phyloP scores from a whole-genome alignment of 2,329 filamentous ascomycete genomes.

The Domatiomyces globalis region DNA sequence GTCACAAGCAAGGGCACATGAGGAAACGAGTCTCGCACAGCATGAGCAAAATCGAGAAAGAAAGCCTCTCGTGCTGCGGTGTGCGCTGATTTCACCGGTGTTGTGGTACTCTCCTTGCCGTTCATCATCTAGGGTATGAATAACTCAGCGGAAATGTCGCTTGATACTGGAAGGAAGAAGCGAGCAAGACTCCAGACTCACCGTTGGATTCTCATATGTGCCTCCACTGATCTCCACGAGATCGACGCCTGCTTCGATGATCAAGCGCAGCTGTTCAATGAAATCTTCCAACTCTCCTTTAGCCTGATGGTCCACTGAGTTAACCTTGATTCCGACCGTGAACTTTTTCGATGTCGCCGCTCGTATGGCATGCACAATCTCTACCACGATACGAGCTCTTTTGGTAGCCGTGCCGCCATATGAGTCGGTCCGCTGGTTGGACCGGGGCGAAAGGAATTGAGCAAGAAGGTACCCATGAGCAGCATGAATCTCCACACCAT shows the following conservation, averaged over 20 bases:
- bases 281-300: constrained; percentile 11
- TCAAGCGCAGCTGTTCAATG: constrained; percentile 9
- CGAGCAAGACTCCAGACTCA: not conserved
- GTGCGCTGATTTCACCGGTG: not conserved
- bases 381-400: constrained; percentile 44
- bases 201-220: constrained; percentile 10
- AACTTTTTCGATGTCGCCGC: constrained; percentile 12
- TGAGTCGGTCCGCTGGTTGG: constrained; percentile 18
- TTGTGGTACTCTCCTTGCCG: not conserved
- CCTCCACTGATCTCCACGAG: constrained; percentile 16
- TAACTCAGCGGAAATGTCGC: not conserved
- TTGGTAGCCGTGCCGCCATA: constrained; percentile 46
- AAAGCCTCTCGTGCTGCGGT: not conserved
- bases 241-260: constrained; percentile 5
- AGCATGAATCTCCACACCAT: constrained; percentile 18
- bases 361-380: constrained; percentile 28
- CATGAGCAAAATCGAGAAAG: constrained; percentile 3
- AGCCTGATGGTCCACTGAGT: constrained; percentile 16
- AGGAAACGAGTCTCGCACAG: not conserved
- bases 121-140: not conserved
- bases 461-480: constrained; percentile 21
- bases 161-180: not conserved
- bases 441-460: constrained; percentile 18
- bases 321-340: constrained; percentile 14
- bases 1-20: constrained; percentile 31